Evolutionary conservation across 495 filamentous ascomycete genomes (phyloP).

Genomic region (Lasiosphaeria hispida): DNA sequence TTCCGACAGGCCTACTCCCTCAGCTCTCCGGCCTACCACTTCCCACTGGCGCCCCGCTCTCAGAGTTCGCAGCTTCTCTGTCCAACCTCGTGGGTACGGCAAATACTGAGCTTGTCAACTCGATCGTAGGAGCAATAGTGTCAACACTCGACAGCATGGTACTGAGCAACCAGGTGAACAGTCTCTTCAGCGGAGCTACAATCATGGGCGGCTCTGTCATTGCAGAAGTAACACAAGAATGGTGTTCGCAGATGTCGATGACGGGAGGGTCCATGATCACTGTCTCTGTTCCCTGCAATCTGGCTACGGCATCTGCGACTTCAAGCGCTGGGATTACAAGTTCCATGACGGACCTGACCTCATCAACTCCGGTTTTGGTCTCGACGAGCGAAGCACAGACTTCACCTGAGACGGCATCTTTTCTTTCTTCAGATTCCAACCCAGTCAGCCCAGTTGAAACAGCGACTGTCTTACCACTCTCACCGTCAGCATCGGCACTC

Average conservation of each 20-base stretch:
- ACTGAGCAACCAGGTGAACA: slow-evolving; percentile 6
- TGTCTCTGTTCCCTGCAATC: slow-evolving; percentile 10
- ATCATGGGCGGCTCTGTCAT: slow-evolving; percentile 4
- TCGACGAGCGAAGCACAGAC: background rate
- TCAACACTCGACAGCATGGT: slow-evolving; percentile 15
- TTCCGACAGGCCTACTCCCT: slow-evolving; percentile 9
- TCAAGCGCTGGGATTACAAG: no score
- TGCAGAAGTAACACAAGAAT: slow-evolving; percentile 1
- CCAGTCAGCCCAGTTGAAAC: no score
- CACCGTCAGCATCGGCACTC: background rate
- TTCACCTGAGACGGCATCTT: background rate
- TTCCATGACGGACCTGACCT: background rate
- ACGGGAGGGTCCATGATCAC: slow-evolving; percentile 13
- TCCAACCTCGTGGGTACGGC: slow-evolving; percentile 11
- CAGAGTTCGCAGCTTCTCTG: slow-evolving; percentile 10
- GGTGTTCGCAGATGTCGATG: slow-evolving; percentile 16
- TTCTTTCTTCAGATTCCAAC: no score
- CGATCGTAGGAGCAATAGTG: slow-evolving; percentile 15
- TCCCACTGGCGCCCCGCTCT: slow-evolving; percentile 9
- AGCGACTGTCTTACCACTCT: background rate
- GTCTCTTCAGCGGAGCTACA: slow-evolving; percentile 11
- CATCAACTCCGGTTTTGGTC: background rate
- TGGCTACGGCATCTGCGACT: background rate
- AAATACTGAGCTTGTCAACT: slow-evolving; percentile 11
- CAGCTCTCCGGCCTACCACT: slow-evolving; percentile 13